Conservation (phyloP, 768 basidiomycete species). For the Strobilomyces confusus region DNA sequence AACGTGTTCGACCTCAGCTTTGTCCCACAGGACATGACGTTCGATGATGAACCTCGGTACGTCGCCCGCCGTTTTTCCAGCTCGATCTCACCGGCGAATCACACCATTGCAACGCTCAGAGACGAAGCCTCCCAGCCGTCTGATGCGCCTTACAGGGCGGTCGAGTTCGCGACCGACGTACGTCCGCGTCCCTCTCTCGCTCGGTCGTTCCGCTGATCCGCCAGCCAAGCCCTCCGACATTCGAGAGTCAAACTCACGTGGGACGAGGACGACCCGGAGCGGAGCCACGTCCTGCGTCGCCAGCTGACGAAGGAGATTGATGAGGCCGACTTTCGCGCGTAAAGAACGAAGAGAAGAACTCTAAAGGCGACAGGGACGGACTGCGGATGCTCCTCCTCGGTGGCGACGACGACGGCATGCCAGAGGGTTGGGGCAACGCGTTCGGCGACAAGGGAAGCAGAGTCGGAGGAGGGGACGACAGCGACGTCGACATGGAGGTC, state of each 20-base stretch:
- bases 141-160: constrained; percentile 56
- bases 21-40: constrained; percentile 85
- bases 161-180: constrained; percentile 93
- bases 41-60: constrained; percentile 73
- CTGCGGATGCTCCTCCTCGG: constrained; percentile 75
- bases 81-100: not conserved
- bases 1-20: constrained; percentile 95
- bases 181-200: constrained; percentile 27
- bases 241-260: constrained; percentile 98
- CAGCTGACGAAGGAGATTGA: constrained; percentile 81
- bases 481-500: constrained; percentile 86
- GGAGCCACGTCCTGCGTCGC: constrained; percentile 75
- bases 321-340: constrained; percentile 83
- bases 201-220: not conserved
- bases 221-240: constrained; percentile 50
- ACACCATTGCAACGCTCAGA: constrained; percentile 36
- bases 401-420: constrained; percentile 60
- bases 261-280: constrained; percentile 96
- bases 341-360: constrained; percentile 27
- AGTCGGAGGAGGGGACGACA: constrained; percentile 21
- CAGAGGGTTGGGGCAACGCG: constrained; percentile 77
- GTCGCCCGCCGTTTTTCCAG: not conserved
- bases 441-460: constrained; percentile 21
- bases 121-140: constrained; percentile 79
- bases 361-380: constrained; percentile 52